phyloP scores from a whole-genome alignment of 148 eudicot genomes.

The Vaccinium darrowii region DNA sequence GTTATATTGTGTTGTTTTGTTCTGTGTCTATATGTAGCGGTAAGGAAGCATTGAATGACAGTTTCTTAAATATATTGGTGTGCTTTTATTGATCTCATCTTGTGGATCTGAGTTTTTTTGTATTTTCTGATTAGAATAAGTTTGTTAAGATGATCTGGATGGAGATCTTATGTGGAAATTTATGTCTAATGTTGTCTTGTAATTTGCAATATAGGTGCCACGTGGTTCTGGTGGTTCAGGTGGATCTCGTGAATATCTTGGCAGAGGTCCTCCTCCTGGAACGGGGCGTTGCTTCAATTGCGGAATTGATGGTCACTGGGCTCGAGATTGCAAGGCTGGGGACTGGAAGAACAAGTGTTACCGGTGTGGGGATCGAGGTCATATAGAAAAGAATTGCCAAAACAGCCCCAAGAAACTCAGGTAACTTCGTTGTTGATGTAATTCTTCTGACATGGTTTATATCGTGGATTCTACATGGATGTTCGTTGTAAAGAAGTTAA shows the following conservation, averaged over 20 bases:
- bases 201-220: slow-evolving; percentile 38
- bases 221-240: slow-evolving; percentile 57
- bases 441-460: background rate
- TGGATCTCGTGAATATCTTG: slow-evolving; percentile 57
- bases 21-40: background rate
- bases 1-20: background rate
- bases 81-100: background rate
- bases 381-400: slow-evolving; percentile 66
- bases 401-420: slow-evolving; percentile 64
- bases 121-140: background rate
- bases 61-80: background rate
- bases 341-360: slow-evolving; percentile 88
- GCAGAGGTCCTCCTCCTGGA: slow-evolving; percentile 90
- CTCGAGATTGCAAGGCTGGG: slow-evolving; percentile 91
- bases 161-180: background rate
- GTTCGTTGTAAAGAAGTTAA: background rate
- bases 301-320: slow-evolving; percentile 98
- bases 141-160: background rate
- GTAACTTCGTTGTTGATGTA: slow-evolving; percentile 11
- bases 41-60: background rate
- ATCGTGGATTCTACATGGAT: background rate
- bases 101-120: background rate
- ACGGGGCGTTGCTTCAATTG: slow-evolving; percentile 93
- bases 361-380: slow-evolving; percentile 81
- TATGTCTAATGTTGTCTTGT: background rate